Base-by-base conservation (phyloP, 2,329 filamentous ascomycete genomes). In the Stachybotrys echinatus region DNA sequence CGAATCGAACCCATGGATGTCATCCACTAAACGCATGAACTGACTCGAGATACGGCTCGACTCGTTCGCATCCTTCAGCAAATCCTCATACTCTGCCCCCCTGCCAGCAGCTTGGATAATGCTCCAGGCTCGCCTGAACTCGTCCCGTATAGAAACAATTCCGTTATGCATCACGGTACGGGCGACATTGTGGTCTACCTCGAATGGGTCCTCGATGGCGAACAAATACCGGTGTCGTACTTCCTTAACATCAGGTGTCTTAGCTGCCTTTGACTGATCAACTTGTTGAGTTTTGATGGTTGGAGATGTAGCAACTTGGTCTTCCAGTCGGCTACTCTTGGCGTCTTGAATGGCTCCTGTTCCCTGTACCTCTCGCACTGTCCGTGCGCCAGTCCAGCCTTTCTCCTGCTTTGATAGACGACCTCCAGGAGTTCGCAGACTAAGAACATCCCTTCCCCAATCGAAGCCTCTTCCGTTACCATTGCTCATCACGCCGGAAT, bases 141-240 rank as follows among this genome's bases (percentile, higher is more conserved):
- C 90, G 58, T 94, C 87, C 39, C 89, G 77, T 52, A 95, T 94
- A 1, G 85, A 80, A 2, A 89, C 85, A 54, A 95, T 89, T 2
- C 90, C 89, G 52, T 84, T 81, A 61, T 92, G 88, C 6, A 87
- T 91, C 1, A 96, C 90, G 0, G 90, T 95, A 46, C 89, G 77
- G 3, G 88, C 92, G 31, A 96, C 87, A 58, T 96, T 96, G 68
- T 96, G 90, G 39, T 90, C 85, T 2, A 84, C 70, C 70, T 96
- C 90, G 61, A 96, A 96, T 0, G 92, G 92, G 64, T 96, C 92
- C 64, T 96, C 92, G 52, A 96, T 92, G 27, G 89, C 89, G 56
- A 96, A 88, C 5, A 96, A 77, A 65, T 90, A 95, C 12, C 90
- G 83, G 61, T 91, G 83, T 2, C 88, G 81, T 14, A 92, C 78